A percentile compares a stretch with the other conserved stretches of the same genome.
phyloP scores from a whole-genome alignment of 148 eudicot genomes.

The Heliosperma pusillum region DNA sequence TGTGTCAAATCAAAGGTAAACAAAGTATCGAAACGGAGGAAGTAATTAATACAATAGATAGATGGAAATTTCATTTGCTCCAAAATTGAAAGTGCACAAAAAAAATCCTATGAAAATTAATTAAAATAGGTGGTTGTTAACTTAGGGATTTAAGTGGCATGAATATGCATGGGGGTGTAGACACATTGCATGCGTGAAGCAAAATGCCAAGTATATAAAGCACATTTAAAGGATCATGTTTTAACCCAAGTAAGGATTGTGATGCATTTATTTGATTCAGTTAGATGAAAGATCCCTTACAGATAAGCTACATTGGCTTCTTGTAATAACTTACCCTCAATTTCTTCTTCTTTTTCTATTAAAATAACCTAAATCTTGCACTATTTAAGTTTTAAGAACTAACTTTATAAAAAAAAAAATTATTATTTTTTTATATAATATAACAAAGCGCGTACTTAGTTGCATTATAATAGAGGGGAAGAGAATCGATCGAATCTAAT shows the following conservation, averaged over 20 bases:
- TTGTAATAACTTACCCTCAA: slow-evolving; percentile 6
- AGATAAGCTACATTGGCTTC: slow-evolving; percentile 20
- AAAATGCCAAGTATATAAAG: slow-evolving; percentile 18
- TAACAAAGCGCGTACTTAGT: too few species aligned
- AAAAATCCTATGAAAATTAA: too few species aligned
- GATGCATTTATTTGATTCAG: slow-evolving; percentile 14
- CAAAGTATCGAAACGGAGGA: too few species aligned
- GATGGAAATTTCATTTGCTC: not conserved
- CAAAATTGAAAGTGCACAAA: too few species aligned
- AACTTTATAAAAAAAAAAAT: not conserved
- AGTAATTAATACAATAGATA: too few species aligned
- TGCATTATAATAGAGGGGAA: too few species aligned
- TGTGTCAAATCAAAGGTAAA: too few species aligned
- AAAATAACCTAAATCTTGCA: not conserved
- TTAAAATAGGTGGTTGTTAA: not conserved
- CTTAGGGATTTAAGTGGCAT: not conserved
- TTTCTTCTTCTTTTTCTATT: not conserved
- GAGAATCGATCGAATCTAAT: too few species aligned
- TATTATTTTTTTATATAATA: too few species aligned
- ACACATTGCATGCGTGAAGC: slow-evolving; percentile 20
- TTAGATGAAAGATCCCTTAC: slow-evolving; percentile 25
- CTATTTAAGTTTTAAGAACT: not conserved
- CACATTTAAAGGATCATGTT: not conserved
- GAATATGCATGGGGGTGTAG: slow-evolving; percentile 10
- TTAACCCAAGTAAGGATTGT: not conserved